Base-by-base conservation (phyloP, 2,329 filamentous ascomycete genomes). In the Trichophyton verrucosum region DNA sequence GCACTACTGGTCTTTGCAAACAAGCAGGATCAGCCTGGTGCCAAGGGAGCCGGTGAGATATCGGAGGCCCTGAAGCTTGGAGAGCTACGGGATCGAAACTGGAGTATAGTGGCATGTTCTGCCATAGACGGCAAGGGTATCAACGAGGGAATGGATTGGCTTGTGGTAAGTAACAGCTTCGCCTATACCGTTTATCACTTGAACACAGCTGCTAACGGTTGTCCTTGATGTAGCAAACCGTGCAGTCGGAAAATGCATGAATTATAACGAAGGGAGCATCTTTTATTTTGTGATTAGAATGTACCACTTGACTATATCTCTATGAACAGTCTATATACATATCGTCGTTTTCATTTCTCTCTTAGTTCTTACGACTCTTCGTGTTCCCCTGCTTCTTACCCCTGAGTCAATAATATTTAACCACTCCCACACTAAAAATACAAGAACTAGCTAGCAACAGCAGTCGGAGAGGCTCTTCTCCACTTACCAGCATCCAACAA, bases 111-210 rank as follows among this genome's bases (percentile, higher is more conserved):
- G 73, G 92, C 91, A 22, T 99, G 94, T 75, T 95, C 89, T 66
- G 94, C 94, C 13, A 92, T 99, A 61, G 94, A 96, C 72, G 94
- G 94, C 49, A 88, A 88, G 70, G 94, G 94, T 73, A 89, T 99
- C 51, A 89, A 87, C 65, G 94, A 99, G 76, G 94, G 94, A 63
- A 99, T 99, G 94, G 94, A 99, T 76, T 99, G 94, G 94, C 80
- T 99, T 72, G 91, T 95, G 80, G 89, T 92, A 76, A 76, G 80
- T 80, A 42, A 33, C 6, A 24, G 27, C 33, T 40, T 36, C n/a
- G 7, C 56, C 24, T 61, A 47, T 20, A 20, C 40, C 20, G 38
- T 33, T 17, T 27, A 36, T 36, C 57, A 7, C 20, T 30, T 9
- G 40, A 69, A 30, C n/a, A 6, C 3, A 7, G 22, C 3, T n/a